Percentiles rank a stretch among this genome's conserved stretches.
Conservation (phyloP, 78 protist species). For the Andalucia godoyi region DNA sequence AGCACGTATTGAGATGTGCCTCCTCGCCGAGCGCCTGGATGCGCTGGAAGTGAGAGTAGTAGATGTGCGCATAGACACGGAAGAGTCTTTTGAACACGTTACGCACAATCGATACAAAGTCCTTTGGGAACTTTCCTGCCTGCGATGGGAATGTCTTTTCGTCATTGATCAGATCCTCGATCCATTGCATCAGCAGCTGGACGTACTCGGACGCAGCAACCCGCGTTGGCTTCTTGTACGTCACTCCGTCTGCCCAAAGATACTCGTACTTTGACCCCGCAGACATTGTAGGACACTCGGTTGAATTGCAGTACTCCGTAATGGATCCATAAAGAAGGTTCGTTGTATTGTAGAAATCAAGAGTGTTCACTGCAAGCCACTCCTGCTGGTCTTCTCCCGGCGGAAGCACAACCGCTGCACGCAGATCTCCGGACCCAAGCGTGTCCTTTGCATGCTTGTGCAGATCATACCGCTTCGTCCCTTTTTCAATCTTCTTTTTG, state of each 20-base stretch:
- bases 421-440: constrained; percentile 20
- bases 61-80: constrained; percentile 95
- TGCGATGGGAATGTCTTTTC: constrained; percentile 81
- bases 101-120: constrained; percentile 52
- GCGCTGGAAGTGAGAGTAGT: constrained; percentile 76
- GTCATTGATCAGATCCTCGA: constrained; percentile 80
- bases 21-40: constrained; percentile 65
- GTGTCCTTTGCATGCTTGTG: constrained; percentile 4
- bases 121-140: constrained; percentile 75
- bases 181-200: constrained; percentile 90
- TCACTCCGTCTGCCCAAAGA: constrained; percentile 72
- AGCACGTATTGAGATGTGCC: constrained; percentile 66
- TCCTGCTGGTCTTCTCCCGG: constrained; percentile 87
- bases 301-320: constrained; percentile 90
- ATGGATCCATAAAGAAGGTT: constrained; percentile 88
- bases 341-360: constrained; percentile 95
- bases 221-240: constrained; percentile 70
- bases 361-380: constrained; percentile 94
- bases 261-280: constrained; percentile 91
- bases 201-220: constrained; percentile 92
- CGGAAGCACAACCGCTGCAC: constrained; percentile 82
- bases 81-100: constrained; percentile 82
- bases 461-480: constrained; percentile 18
- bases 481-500: background rate
- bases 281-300: constrained; percentile 84